Evolutionary conservation across 2,329 filamentous ascomycete species (phyloP).

Genomic region (Aspergillus pseudotamarii): DNA sequence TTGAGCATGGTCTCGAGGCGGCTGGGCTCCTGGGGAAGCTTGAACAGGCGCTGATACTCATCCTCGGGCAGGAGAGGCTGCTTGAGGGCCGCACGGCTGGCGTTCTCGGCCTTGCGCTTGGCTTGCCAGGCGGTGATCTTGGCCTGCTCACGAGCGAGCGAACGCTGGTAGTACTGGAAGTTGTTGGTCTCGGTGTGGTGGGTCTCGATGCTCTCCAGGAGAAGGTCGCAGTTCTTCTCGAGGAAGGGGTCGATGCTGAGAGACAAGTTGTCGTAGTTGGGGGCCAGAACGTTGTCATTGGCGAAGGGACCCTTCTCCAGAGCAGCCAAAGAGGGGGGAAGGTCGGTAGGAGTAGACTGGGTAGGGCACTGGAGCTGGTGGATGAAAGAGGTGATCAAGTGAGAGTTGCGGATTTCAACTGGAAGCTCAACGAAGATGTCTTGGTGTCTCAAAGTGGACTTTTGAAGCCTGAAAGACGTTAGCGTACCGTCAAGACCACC

Average conservation of each 20-base stretch:
- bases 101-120: slow-evolving; percentile 96
- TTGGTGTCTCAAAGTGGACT: slow-evolving; percentile 89
- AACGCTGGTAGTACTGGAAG: slow-evolving; percentile 95
- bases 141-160: slow-evolving; percentile 87
- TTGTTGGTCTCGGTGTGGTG: slow-evolving; percentile 99
- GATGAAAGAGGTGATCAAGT: slow-evolving; percentile 91
- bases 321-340: slow-evolving; percentile 78
- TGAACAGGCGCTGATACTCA: slow-evolving; percentile 98
- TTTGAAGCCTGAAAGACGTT: slow-evolving; percentile 71
- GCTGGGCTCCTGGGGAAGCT: slow-evolving; percentile 93
- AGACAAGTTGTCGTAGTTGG: slow-evolving; percentile 86
- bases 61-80: slow-evolving; percentile 89
- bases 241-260: slow-evolving; percentile 96
- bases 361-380: slow-evolving; percentile 81
- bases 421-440: slow-evolving; percentile 92
- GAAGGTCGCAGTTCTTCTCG: slow-evolving; percentile 95
- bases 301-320: slow-evolving; percentile 66
- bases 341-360: slow-evolving; percentile 67
- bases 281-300: slow-evolving; percentile 70
- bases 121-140: slow-evolving; percentile 97
- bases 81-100: slow-evolving; percentile 80
- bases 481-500: slow-evolving; percentile 13
- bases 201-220: slow-evolving; percentile 94
- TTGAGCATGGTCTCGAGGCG: slow-evolving; percentile 92
- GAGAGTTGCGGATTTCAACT: slow-evolving; percentile 90